These are phyloP conservation scores for Linnemannia zychae DNA, from an alignment of 192 early-diverging fungal genomes.

Conservation along the genomic window DNA sequence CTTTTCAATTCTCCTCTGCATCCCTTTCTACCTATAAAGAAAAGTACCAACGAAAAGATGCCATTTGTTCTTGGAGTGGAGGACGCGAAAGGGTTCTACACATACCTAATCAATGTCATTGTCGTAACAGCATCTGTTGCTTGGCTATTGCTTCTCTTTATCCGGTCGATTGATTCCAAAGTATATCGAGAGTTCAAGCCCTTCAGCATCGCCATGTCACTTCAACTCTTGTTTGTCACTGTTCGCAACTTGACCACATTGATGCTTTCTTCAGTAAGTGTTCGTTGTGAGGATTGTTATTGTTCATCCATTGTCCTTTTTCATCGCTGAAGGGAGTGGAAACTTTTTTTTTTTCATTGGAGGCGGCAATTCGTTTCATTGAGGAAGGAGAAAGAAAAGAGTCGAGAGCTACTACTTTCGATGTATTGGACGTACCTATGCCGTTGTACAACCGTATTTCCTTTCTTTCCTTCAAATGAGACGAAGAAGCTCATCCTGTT, in stretches of 20 bases:
- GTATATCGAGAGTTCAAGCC: constrained; percentile 35
- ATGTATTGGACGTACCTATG: too few relatives aligned
- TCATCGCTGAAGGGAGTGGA: too few relatives aligned
- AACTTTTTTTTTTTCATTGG: neutral
- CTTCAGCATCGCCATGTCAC: constrained; percentile 43
- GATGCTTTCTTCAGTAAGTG: constrained; percentile 47
- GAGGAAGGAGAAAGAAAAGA: too few relatives aligned
- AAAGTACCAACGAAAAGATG: constrained; percentile 8
- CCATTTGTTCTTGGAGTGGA: constrained; percentile 26
- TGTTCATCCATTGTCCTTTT: too few relatives aligned
- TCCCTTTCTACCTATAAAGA: neutral
- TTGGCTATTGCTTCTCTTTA: constrained; percentile 29
- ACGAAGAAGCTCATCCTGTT: too few relatives aligned
- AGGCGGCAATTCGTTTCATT: neutral
- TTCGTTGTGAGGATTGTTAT: too few relatives aligned
- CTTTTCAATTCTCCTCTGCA: neutral
- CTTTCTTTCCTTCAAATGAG: neutral
- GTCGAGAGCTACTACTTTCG: too few relatives aligned
- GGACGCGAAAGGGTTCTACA: constrained; percentile 35
- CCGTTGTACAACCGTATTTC: neutral
- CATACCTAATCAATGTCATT: constrained; percentile 38
- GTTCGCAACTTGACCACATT: constrained; percentile 34
- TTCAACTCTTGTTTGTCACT: constrained; percentile 49
- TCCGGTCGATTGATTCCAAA: constrained; percentile 35
- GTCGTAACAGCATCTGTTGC: constrained; percentile 34